Base-by-base conservation (phyloP, 306 rosid genomes). In the Trichosanthes truncata region DNA sequence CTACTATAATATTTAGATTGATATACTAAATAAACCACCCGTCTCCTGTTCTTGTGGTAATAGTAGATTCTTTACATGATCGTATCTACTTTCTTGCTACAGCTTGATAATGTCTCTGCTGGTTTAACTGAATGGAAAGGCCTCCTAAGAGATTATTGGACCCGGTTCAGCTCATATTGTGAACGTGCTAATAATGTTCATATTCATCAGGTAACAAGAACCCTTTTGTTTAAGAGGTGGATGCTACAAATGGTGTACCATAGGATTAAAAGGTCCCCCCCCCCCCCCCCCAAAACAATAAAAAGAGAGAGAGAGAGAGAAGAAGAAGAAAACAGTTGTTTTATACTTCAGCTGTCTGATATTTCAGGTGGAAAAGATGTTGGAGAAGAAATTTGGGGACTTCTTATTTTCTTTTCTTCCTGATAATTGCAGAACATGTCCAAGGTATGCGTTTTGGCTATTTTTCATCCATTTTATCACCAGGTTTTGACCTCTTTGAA, bases 41-140 rank as follows among this genome's bases (percentile, higher is more conserved):
- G 9, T 12, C 46, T 62, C 20, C 65, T 57, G 76, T 56, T 45
- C 18, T 18, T 17, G 41, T 38, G 53, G 48, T 62, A 18, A 84
- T 67, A 52, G 12, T 56, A 52, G 82, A 79, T 41, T 53, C 71
- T 8, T 45, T 40, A 65, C 62, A 48, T 31, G 43, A 59, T 48
- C 20, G 15, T 8, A 60, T 21, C 82, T 55, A 84, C 5, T 46
- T 53, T 63, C 76, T 84, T 84, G 81, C 57, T 76, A 78, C 88
- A 96, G 99, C 99, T 96, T 66, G 99, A 96, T 79, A 96, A 96
- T 83, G 99, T 96, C 72, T 96, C 96, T 81, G 98, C 91, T 83
- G 98, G 99, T 72, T 81, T 84, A 81, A 96, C 99, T 77, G 97
- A 96, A 83, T 96, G 98, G 99, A 96, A 91, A 84, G 99, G 98